Evolutionary conservation across 257 asterid genomes (phyloP).

Genomic region (Solanum appendiculatum): DNA sequence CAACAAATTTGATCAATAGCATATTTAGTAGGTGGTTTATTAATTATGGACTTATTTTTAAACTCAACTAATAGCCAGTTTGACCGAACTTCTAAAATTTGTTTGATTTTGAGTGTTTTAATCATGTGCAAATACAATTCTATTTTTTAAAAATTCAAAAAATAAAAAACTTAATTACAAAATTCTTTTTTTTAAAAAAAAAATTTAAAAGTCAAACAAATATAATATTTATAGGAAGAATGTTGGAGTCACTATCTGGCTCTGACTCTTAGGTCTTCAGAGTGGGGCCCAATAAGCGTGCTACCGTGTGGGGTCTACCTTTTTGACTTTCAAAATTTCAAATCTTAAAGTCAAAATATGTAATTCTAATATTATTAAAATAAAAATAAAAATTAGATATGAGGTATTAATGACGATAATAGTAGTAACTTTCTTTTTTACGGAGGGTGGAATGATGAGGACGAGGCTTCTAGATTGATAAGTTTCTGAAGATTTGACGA

Average conservation of each 20-base stretch:
- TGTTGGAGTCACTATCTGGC: constrained; percentile 40
- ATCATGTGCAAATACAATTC: no score
- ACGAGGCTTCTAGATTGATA: background rate
- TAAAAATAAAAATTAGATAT: background rate
- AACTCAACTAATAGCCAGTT: no score
- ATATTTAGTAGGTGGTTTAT: no score
- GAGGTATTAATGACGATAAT: background rate
- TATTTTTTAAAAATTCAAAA: no score
- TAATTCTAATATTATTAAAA: background rate
- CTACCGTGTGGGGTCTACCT: constrained; percentile 30
- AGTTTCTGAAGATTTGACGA: background rate
- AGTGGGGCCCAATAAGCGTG: constrained; percentile 42
- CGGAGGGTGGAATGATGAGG: background rate
- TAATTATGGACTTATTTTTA: no score
- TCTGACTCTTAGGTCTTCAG: constrained; percentile 46
- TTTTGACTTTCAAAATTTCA: constrained; percentile 22
- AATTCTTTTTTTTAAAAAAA: no score
- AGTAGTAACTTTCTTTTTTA: background rate
- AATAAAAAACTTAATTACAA: no score
- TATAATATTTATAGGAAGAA: no score
- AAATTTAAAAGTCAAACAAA: no score
- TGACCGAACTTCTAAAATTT: no score
- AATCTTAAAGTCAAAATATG: background rate
- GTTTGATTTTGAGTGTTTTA: no score
- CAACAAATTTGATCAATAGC: no score